Conservation (phyloP, 1,284 basidiomycete species). For the Porodaedalea pini region DNA sequence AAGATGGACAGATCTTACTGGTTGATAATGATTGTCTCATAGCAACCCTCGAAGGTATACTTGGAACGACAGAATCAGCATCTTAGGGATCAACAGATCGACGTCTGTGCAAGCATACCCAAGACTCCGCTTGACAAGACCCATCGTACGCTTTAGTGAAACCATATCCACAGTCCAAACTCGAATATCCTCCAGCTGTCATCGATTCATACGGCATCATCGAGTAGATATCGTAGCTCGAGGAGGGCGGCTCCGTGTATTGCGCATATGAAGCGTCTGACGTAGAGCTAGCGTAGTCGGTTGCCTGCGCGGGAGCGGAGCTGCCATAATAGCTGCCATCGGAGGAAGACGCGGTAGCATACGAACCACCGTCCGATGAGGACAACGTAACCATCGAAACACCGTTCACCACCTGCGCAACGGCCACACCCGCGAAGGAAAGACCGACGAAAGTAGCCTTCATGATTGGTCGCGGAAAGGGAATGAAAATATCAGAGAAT, state of each 20-base stretch:
- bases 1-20: conserved; percentile 33
- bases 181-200: conserved; percentile 56
- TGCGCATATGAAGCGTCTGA: conserved; percentile 24
- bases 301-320: conserved; percentile 15
- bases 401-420: conserved; percentile 54
- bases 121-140: conserved; percentile 48
- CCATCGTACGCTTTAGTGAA: conserved; percentile 53
- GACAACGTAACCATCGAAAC: conserved; percentile 41
- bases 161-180: conserved; percentile 64
- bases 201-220: conserved; percentile 58
- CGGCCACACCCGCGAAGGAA: conserved; percentile 50
- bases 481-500: background rate
- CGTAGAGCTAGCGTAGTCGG: conserved; percentile 15
- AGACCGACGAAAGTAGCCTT: conserved; percentile 57
- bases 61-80: conserved; percentile 23
- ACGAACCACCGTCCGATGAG: conserved; percentile 9
- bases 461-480: conserved; percentile 40
- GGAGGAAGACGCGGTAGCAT: conserved; percentile 13
- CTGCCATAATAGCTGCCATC: conserved; percentile 16
- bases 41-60: conserved; percentile 47
- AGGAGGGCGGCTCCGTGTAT: conserved; percentile 39
- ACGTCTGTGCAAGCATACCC: conserved; percentile 41
- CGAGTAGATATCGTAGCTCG: conserved; percentile 39
- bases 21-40: conserved; percentile 62
- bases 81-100: background rate